A percentile compares a stretch with the other conserved stretches of the same genome.
These are phyloP conservation scores for Pterocarpus santalinus DNA, from an alignment of 306 rosid genomes.

Conservation along the genomic window DNA sequence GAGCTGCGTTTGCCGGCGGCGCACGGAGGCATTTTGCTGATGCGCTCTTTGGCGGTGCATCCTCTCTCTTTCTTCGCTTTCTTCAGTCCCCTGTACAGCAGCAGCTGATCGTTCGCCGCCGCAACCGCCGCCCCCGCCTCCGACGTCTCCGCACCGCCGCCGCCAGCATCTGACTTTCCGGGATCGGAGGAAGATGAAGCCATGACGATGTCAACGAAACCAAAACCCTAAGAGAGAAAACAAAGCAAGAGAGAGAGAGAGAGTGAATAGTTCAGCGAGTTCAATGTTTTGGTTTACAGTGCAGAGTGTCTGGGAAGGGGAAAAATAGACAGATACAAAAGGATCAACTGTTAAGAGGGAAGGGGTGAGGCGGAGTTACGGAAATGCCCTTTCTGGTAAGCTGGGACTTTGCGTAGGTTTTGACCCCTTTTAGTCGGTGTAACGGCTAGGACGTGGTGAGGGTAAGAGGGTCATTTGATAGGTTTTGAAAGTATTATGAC, in stretches of 20 bases:
- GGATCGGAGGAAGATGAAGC: slow-evolving; percentile 95
- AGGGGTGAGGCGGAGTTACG: slow-evolving; percentile 43
- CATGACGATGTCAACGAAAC: slow-evolving; percentile 47
- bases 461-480: slow-evolving; percentile 43
- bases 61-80: slow-evolving; percentile 95
- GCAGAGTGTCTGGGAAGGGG: slow-evolving; percentile 29
- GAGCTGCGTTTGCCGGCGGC: slow-evolving; percentile 99
- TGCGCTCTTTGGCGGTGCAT: slow-evolving; percentile 96
- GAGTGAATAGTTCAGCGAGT: slow-evolving; percentile 14
- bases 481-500: background rate
- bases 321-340: slow-evolving; percentile 46
- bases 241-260: slow-evolving; percentile 14
- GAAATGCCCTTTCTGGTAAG: slow-evolving; percentile 53
- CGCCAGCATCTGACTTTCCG: slow-evolving; percentile 62
- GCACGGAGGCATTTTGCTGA: slow-evolving; percentile 99
- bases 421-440: background rate
- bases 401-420: background rate
- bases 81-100: slow-evolving; percentile 86
- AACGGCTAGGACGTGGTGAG: slow-evolving; percentile 86
- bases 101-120: slow-evolving; percentile 69
- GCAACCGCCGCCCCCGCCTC: slow-evolving; percentile 44
- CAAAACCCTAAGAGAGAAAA: slow-evolving; percentile 42
- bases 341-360: slow-evolving; percentile 15
- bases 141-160: slow-evolving; percentile 43
- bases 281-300: slow-evolving; percentile 41